Percentiles rank a stretch among this genome's conserved stretches.
Conservation (phyloP, 768 basidiomycete species). For the Exidia glandulosa region DNA sequence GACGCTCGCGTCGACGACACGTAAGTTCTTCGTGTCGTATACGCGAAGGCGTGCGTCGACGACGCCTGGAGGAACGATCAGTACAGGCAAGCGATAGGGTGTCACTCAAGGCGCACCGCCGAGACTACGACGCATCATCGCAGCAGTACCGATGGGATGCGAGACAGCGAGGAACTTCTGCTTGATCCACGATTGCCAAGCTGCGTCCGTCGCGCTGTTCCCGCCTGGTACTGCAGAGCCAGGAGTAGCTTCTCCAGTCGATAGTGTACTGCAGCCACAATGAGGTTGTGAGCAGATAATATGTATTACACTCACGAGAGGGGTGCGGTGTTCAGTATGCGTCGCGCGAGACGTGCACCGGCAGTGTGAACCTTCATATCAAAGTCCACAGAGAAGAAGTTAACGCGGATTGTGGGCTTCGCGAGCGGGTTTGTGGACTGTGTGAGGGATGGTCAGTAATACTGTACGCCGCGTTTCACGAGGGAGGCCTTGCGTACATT, state of each 20-base stretch:
- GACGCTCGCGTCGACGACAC: constrained; percentile 41
- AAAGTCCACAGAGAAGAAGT: constrained; percentile 38
- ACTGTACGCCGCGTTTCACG: background rate
- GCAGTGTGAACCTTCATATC: constrained; percentile 43
- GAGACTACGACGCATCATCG: constrained; percentile 20
- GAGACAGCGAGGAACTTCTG: constrained; percentile 31
- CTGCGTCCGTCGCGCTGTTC: constrained; percentile 32
- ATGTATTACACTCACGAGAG: constrained; percentile 22
- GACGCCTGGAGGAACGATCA: background rate
- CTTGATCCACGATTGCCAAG: constrained; percentile 37
- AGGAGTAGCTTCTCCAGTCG: constrained; percentile 34
- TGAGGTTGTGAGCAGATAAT: background rate
- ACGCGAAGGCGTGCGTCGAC: constrained; percentile 11
- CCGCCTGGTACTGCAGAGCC: constrained; percentile 30
- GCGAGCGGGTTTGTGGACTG: constrained; percentile 38
- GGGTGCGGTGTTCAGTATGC: constrained; percentile 30
- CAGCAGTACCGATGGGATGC: constrained; percentile 37
- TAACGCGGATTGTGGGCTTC: constrained; percentile 35
- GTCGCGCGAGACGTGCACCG: constrained; percentile 32
- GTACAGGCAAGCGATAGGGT: background rate
- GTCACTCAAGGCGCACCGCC: constrained; percentile 12
- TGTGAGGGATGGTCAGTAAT: background rate
- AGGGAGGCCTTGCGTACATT: constrained; percentile 18
- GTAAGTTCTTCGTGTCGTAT: constrained; percentile 21
- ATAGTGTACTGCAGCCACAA: constrained; percentile 18